Evolutionary conservation across 2,329 filamentous ascomycete genomes (phyloP).

Genomic region (Fusarium virguliforme): DNA sequence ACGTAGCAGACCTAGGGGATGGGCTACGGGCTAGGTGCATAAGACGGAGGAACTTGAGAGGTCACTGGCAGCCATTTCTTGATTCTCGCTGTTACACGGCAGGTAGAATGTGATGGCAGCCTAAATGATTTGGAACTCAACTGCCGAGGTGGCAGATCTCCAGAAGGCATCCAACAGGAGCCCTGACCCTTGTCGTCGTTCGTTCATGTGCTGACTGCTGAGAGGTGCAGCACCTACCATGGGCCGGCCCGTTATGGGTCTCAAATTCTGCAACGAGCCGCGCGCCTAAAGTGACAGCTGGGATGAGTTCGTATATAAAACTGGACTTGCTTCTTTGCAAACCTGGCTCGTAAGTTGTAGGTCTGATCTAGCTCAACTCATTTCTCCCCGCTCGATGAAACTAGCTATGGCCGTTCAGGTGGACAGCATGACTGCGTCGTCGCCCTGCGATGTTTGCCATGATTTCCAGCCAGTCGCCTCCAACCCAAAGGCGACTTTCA

Average conservation of each 20-base stretch:
- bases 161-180: not conserved
- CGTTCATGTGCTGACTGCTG: no score
- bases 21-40: not conserved
- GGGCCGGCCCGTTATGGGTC: not conserved
- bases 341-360: not conserved
- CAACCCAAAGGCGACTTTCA: not conserved
- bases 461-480: constrained; percentile 8
- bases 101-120: not conserved
- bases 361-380: no score
- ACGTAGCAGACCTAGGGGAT: not conserved
- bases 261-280: not conserved
- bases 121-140: not conserved
- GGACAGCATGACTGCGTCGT: not conserved
- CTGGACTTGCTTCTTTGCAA: not conserved
- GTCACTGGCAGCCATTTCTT: not conserved
- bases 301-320: not conserved
- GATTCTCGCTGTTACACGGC: not conserved
- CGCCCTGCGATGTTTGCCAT: constrained; percentile 2
- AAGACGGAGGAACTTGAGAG: constrained; percentile 1
- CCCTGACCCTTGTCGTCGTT: not conserved
- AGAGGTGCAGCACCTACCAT: not conserved
- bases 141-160: not conserved
- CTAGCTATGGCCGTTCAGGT: not conserved
- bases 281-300: not conserved
- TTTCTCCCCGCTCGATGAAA: no score